phyloP scores from a whole-genome alignment of 495 filamentous ascomycete species.

The Talaromyces borbonicus region DNA sequence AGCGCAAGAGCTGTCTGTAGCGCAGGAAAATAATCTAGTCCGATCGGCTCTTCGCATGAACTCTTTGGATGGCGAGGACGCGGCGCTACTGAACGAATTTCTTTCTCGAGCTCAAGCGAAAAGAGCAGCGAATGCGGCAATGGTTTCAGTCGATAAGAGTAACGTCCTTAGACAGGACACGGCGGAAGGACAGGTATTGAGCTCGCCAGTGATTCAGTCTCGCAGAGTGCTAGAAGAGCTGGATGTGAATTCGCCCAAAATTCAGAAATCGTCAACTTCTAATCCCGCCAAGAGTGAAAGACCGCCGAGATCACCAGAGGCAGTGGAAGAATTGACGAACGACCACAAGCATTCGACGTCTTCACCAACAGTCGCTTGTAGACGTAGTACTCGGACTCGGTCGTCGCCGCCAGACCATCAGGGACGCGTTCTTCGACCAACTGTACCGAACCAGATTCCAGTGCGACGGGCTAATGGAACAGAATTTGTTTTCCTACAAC shows the following conservation, averaged over 20 bases:
- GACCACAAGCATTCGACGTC: conserved; percentile 14
- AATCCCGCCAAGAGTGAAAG: conserved; percentile 9
- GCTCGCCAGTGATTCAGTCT: conserved; percentile 26
- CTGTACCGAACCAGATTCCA: conserved; percentile 38
- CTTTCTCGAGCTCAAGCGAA: conserved; percentile 50
- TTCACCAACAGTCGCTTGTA: conserved; percentile 19
- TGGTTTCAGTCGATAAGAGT: conserved; percentile 16
- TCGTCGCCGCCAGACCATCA: conserved; percentile 17
- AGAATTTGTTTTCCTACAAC: conserved; percentile 46
- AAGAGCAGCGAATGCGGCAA: conserved; percentile 41
- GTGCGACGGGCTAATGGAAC: conserved; percentile 46
- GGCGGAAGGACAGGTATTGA: conserved; percentile 15
- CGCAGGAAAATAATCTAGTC: conserved; percentile 29
- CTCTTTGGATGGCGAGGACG: conserved; percentile 45
- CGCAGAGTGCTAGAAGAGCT: conserved; percentile 42
- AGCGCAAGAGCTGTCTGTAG: conserved; percentile 16
- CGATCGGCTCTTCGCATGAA: conserved; percentile 31
- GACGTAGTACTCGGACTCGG: conserved; percentile 37
- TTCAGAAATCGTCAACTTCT: conserved; percentile 28
- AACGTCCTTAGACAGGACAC: not conserved
- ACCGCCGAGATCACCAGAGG: not conserved
- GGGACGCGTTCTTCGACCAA: conserved; percentile 16
- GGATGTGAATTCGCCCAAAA: conserved; percentile 45
- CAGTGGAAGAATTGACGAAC: conserved; percentile 11
- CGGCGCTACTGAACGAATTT: conserved; percentile 50